Evolutionary conservation across 1,284 basidiomycete genomes (phyloP).

Genomic region (Ustilago crameri): DNA sequence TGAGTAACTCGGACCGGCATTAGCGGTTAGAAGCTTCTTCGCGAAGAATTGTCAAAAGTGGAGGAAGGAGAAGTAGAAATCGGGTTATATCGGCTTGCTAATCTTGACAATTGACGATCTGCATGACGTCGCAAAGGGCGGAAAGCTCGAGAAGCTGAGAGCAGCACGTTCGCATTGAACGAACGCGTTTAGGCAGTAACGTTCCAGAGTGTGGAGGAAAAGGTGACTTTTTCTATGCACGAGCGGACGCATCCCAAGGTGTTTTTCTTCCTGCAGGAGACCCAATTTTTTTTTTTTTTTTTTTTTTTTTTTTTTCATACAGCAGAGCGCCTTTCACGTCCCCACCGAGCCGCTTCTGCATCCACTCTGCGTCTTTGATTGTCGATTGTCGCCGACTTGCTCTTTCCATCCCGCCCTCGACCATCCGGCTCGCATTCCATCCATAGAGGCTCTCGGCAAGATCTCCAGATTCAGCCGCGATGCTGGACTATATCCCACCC

Average conservation of each 20-base stretch:
- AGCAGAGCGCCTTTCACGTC: constrained; percentile 10
- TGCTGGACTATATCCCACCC: constrained; percentile 69
- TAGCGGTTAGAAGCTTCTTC: constrained; percentile 7
- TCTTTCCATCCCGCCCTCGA: background rate
- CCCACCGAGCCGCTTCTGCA: background rate
- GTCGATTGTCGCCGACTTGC: too few relatives aligned
- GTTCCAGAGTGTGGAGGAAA: constrained; percentile 24
- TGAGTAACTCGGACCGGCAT: constrained; percentile 3
- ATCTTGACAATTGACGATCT: background rate
- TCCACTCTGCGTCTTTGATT: background rate
- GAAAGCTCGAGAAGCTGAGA: background rate
- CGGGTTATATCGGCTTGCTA: background rate
- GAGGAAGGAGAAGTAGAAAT: background rate
- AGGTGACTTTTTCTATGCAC: constrained; percentile 5
- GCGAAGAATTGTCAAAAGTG: constrained; percentile 8
- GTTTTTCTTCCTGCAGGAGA: constrained; percentile 3
- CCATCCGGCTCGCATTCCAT: background rate
- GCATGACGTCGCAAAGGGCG: constrained; percentile 7
- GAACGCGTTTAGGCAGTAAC: too few relatives aligned
- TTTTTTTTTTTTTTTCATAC: constrained; percentile 1
- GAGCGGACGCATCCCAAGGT: background rate
- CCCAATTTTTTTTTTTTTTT: constrained; percentile 10
- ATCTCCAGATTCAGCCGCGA: constrained; percentile 1
- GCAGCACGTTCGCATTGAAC: background rate
- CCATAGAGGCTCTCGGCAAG: constrained; percentile 6